Evolutionary conservation across 805 yeast genomes (phyloP), one percentile per base, ranked within the genome.

Genomic region (Wickerhamomyces canadensis): DNA sequence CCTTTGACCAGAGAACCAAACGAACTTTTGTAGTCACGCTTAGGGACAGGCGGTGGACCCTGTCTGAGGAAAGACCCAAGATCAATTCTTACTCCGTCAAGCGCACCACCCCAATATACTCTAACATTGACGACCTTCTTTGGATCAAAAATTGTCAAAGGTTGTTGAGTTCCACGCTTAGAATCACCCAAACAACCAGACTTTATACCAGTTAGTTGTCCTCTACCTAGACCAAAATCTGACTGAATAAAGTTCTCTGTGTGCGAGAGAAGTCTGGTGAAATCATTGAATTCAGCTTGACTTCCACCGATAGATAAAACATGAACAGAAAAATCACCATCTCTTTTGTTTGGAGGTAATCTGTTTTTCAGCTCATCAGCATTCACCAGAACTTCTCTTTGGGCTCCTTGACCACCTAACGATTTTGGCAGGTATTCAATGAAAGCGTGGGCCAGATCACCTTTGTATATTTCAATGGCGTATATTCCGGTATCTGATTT

Each of bases 1-100:
- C 49, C 34, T 23, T 49, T 48, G 18, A 62, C 37, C 13, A 60
- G 31, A 5, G 50, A 44, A 1, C 53, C 45, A 7, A 65, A 39
- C 18, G 57, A 54, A 5, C 44, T 49, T 24, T 66, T 45, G 41
- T 72, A 72, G 36, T 69, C 61, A 47, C 80, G 61, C 9, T 65
- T 58, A 3, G 80, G 80, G 4, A 72, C 50, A 3, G 64, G 65
- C 1, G 80, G 80, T 14, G 58, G 52, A n/a, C 19, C 42, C n/a
- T 27, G 49, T 17, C 11, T 27, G 11, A 28, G 29, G 36, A 31
- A 51, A 44, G 8, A 8, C n/a, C 43, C 45, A 29, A 43, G 27
- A 23, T 46, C 49, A 17, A 88, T 69, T 39, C 78, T 76, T 13
- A 91, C 49, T 5, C 98, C 98, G 60, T 89, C 96, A 16, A 93